These are phyloP conservation scores for Boletus rex-veris DNA, from an alignment of 768 basidiomycete genomes.

Conservation along the genomic window DNA sequence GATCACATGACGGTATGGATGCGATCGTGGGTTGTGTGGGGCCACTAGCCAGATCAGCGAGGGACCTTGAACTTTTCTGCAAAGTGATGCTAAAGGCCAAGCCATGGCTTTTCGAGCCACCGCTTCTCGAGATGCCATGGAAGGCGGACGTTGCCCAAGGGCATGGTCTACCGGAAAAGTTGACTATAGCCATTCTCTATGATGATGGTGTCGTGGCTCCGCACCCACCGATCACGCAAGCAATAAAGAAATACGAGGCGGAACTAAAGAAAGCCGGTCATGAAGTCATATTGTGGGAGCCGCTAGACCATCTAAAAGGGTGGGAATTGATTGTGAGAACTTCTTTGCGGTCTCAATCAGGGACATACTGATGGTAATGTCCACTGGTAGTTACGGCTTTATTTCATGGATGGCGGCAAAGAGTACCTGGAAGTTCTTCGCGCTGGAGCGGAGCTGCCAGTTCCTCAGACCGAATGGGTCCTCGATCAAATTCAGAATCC, in stretches of 20 bases:
- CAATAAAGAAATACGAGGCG: constrained; percentile 37
- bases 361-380: constrained; percentile 13
- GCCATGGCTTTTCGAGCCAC: constrained; percentile 46
- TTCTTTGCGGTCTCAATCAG: background rate
- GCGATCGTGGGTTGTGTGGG: constrained; percentile 49
- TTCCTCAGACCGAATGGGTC: constrained; percentile 45
- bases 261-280: constrained; percentile 45
- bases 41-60: constrained; percentile 45
- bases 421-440: constrained; percentile 41
- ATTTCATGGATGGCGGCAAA: constrained; percentile 47
- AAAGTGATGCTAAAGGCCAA: constrained; percentile 42
- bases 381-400: constrained; percentile 37
- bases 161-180: constrained; percentile 36
- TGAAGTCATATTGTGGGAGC: constrained; percentile 48
- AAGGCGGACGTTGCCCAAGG: constrained; percentile 38
- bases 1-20: constrained; percentile 53
- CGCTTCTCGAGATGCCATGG: constrained; percentile 51
- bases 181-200: constrained; percentile 46
- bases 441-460: constrained; percentile 32
- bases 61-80: constrained; percentile 49
- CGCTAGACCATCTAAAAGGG: constrained; percentile 41
- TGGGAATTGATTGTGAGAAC: constrained; percentile 46
- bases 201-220: constrained; percentile 51
- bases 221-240: constrained; percentile 45
- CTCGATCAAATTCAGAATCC: constrained; percentile 38